Base-by-base conservation (phyloP, 225 moss, liverwort and hornwort species). In the Ulota crispa region DNA sequence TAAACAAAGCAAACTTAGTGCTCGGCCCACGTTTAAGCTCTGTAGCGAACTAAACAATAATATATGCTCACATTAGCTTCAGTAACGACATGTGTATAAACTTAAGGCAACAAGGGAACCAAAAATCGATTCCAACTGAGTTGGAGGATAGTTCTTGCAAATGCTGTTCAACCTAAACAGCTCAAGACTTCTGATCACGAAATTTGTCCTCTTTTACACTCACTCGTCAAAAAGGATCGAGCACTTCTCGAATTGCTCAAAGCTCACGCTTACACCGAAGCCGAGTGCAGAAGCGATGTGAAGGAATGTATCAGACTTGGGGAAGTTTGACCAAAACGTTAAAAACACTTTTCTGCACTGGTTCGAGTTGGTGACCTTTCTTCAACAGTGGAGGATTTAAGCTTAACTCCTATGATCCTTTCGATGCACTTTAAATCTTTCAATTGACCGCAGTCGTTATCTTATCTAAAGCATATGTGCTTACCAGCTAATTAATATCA, bases 291-390 rank as follows among this genome's bases (percentile, higher is more conserved):
- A 50, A 82, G 86, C 24, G 80, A 41, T 68, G 87, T 80, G 54
- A 79, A 76, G 70, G 75, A 83, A 71, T 85, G 83, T 72, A 47
- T 68, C 83, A 87, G 28, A 87, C 75, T 87, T 83, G 8, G 87
- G 78, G 1, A 68, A 85, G 79, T 45, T 85, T 87, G 75, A 85
- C 24, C 87, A 43, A 73, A 73, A 43, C 85, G 31, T 2, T 13
- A 10, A 19, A 67, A 69, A 75, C 79, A 76, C 34, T 64, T 69
- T 45, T 56, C 88, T 81, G 89, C 83, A 61, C 88, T 86, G 14
- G 89, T 81, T 70, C 80, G 86, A 74, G 82, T 72, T 65, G 72
- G 61, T 61, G 85, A 90, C 83, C 84, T 36, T 84, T 85, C 85
- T 66, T 54, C 88, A 77, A 90, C 87, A 78, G 77, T 6, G 45